phyloP scores from a whole-genome alignment of 306 rosid species.

The Lathyrus sativus region DNA sequence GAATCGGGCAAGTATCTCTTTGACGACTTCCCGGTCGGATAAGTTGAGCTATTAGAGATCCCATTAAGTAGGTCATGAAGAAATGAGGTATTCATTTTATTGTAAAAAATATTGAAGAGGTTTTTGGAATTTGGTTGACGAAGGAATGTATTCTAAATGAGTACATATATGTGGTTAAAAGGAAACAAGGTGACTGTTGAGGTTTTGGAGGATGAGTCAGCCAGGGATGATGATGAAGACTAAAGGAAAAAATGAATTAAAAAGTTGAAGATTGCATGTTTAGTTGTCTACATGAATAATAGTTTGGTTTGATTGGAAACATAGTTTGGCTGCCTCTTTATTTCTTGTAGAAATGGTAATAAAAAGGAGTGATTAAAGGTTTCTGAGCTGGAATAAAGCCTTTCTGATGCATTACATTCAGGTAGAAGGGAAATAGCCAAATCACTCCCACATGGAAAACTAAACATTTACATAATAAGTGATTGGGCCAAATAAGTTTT shows the following conservation, averaged over 20 bases:
- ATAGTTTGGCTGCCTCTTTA: too few species aligned
- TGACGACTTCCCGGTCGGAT: conserved; percentile 28
- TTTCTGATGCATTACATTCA: conserved; percentile 35
- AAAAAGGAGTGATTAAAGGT: conserved; percentile 31
- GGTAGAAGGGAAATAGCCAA: neutral
- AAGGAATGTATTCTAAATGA: conserved; percentile 13
- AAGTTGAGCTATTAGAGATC: conserved; percentile 37
- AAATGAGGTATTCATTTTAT: conserved; percentile 50
- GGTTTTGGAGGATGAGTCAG: conserved; percentile 53
- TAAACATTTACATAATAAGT: too few species aligned
- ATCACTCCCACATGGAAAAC: neutral
- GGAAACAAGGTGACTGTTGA: conserved; percentile 35
- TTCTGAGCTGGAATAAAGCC: conserved; percentile 41
- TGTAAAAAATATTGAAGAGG: conserved; percentile 33
- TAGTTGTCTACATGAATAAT: conserved; percentile 37
- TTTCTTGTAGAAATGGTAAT: neutral
- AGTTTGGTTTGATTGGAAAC: neutral
- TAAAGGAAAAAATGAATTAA: conserved; percentile 22
- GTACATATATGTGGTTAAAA: too few species aligned
- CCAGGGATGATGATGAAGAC: conserved; percentile 49
- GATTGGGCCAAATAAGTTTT: neutral
- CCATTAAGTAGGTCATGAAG: conserved; percentile 54
- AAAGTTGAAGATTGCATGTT: conserved; percentile 46
- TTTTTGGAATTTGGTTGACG: conserved; percentile 32
- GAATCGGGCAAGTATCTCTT: conserved; percentile 47